Conservation (phyloP, 75 land plant genomes). For the Adiantum capillusveneris region DNA sequence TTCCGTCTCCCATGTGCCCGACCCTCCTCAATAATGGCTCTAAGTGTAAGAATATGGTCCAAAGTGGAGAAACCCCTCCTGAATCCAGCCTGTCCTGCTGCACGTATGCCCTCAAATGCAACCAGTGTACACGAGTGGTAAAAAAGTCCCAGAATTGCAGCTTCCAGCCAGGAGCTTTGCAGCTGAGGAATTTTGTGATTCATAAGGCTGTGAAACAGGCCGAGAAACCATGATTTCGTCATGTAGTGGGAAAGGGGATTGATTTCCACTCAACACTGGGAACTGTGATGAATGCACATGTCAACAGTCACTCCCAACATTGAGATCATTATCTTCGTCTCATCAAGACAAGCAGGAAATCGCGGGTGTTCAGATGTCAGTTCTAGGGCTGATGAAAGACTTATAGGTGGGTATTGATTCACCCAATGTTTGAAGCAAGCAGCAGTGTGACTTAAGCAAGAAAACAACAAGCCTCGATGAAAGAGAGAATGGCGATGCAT, state of each 20-base stretch:
- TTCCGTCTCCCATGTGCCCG: too few relatives aligned
- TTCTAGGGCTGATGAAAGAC: background rate
- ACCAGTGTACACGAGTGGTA: background rate
- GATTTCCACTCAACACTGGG: too few relatives aligned
- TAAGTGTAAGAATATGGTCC: too few relatives aligned
- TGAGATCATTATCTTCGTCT: background rate
- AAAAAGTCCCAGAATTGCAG: background rate
- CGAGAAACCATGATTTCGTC: too few relatives aligned
- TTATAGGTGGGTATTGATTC: background rate
- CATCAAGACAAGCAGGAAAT: background rate
- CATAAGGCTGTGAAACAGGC: too few relatives aligned
- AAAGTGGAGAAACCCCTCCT: too few relatives aligned
- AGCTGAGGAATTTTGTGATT: too few relatives aligned
- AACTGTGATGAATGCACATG: slow-evolving; percentile 2
- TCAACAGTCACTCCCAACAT: background rate
- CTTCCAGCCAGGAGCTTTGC: background rate
- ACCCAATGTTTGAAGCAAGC: background rate
- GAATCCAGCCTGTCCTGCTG: too few relatives aligned
- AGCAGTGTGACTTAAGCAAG: background rate
- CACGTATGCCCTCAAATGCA: too few relatives aligned
- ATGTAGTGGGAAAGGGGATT: too few relatives aligned
- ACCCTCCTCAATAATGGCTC: too few relatives aligned
- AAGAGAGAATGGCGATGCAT: background rate
- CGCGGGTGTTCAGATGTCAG: background rate
- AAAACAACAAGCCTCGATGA: background rate